These are phyloP conservation scores for Galerina marginata DNA, from an alignment of 768 basidiomycete species.

Conservation along the genomic window DNA sequence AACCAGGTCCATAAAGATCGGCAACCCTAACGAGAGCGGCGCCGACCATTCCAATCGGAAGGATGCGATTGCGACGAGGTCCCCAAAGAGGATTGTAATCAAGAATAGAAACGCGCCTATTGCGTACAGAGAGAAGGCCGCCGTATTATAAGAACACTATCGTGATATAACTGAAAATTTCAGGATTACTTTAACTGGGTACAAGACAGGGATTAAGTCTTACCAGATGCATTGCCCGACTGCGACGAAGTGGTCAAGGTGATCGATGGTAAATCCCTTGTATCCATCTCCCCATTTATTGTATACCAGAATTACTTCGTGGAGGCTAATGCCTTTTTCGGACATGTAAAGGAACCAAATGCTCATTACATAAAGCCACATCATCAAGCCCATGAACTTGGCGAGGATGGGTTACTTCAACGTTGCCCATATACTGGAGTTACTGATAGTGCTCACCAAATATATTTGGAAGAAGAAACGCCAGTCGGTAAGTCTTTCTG, in stretches of 20 bases:
- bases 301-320: constrained; percentile 40
- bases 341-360: constrained; percentile 15
- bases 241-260: constrained; percentile 39
- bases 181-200: not conserved
- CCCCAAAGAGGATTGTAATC: constrained; percentile 52
- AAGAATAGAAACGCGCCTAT: constrained; percentile 48
- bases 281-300: constrained; percentile 44
- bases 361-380: constrained; percentile 11
- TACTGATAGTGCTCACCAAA: constrained; percentile 46
- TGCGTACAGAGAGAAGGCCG: constrained; percentile 46
- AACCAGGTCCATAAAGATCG: constrained; percentile 49
- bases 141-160: constrained; percentile 54
- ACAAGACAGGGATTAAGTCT: constrained; percentile 10
- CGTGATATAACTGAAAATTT: constrained; percentile 50
- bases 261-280: constrained; percentile 32
- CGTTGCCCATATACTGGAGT: constrained; percentile 13
- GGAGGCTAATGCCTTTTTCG: constrained; percentile 17
- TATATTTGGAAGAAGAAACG: constrained; percentile 55
- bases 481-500: constrained; percentile 55
- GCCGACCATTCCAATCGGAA: constrained; percentile 41
- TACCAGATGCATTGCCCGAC: constrained; percentile 54
- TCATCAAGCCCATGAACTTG: constrained; percentile 8
- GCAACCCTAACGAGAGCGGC: constrained; percentile 48
- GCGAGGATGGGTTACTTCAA: constrained; percentile 1
- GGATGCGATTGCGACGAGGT: constrained; percentile 46